These are phyloP conservation scores for Rhizopogon vinicolor DNA, from an alignment of 768 basidiomycete genomes.

Conservation along the genomic window DNA sequence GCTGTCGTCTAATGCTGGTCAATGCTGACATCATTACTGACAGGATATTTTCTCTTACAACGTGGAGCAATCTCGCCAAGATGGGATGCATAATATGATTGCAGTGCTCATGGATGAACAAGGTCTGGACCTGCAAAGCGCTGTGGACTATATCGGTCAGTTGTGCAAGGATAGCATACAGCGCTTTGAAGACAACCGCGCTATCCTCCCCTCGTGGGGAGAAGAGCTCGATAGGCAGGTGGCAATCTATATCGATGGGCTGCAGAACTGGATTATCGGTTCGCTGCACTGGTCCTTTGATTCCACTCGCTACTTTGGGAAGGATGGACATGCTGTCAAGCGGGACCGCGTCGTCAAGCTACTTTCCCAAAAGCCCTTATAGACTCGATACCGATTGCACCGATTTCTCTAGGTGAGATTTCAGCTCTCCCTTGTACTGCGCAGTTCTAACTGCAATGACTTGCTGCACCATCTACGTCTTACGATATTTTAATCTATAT, in stretches of 20 bases:
- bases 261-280: constrained; percentile 71
- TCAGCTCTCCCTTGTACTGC: not conserved
- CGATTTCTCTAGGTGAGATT: not conserved
- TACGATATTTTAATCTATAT: no score
- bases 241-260: constrained; percentile 50
- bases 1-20: no score
- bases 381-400: not conserved
- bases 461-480: not conserved
- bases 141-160: constrained; percentile 60
- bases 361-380: constrained; percentile 32
- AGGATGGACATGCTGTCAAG: constrained; percentile 52
- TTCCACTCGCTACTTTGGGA: constrained; percentile 66
- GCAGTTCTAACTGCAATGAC: no score
- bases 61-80: constrained; percentile 65
- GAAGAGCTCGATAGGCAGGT: constrained; percentile 56
- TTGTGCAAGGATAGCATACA: constrained; percentile 54
- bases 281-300: constrained; percentile 72
- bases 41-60: constrained; percentile 78
- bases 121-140: constrained; percentile 52
- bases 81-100: constrained; percentile 63
- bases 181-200: constrained; percentile 43
- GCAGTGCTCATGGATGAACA: constrained; percentile 61
- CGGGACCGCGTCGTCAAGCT: constrained; percentile 47
- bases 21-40: not conserved
- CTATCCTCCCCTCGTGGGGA: constrained; percentile 57